A percentile compares a stretch with the other conserved stretches of the same genome.
These are phyloP conservation scores for Candida tunisiensis DNA, from an alignment of 1,139 yeast genomes.

Conservation along the genomic window DNA sequence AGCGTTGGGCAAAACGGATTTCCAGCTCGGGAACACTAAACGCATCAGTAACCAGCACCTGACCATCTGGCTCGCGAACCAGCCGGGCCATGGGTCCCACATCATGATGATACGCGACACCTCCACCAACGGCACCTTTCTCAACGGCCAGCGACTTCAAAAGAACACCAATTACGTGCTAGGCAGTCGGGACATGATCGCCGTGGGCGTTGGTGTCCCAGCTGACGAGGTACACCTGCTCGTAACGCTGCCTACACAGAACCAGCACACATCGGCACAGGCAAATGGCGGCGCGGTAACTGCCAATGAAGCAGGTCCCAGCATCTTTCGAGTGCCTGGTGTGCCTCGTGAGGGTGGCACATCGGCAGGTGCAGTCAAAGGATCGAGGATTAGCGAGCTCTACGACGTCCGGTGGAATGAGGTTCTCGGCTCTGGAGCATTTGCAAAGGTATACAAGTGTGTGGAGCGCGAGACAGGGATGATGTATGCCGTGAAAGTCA, in stretches of 20 bases:
- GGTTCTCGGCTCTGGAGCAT: constrained; percentile 90
- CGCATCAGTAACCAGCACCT: constrained; percentile 59
- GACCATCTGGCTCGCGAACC: constrained; percentile 20
- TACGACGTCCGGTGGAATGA: too few relatives aligned
- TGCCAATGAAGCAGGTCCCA: too few relatives aligned
- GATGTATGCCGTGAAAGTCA: constrained; percentile 79
- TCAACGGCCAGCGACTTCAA: constrained; percentile 57
- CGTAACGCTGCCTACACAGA: constrained; percentile 33
- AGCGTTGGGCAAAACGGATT: neutral
- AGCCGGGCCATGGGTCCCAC: neutral
- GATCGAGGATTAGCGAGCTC: too few relatives aligned
- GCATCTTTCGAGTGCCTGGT: too few relatives aligned
- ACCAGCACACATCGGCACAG: constrained; percentile 10
- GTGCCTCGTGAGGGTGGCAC: constrained; percentile 17
- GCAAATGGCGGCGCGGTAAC: constrained; percentile 4
- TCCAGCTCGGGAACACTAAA: constrained; percentile 21
- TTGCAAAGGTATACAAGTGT: constrained; percentile 88
- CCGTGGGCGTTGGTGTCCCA: constrained; percentile 78
- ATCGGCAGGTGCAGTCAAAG: too few relatives aligned
- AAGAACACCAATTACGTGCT: constrained; percentile 71
- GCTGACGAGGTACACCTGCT: constrained; percentile 62
- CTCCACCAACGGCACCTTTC: constrained; percentile 73
- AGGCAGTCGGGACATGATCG: constrained; percentile 83
- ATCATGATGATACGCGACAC: constrained; percentile 7
- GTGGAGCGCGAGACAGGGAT: constrained; percentile 73